Percentiles rank a stretch among this genome's conserved stretches.
These are phyloP conservation scores for Myxozyma nipponensis DNA, from an alignment of 805 yeast species.

Conservation along the genomic window DNA sequence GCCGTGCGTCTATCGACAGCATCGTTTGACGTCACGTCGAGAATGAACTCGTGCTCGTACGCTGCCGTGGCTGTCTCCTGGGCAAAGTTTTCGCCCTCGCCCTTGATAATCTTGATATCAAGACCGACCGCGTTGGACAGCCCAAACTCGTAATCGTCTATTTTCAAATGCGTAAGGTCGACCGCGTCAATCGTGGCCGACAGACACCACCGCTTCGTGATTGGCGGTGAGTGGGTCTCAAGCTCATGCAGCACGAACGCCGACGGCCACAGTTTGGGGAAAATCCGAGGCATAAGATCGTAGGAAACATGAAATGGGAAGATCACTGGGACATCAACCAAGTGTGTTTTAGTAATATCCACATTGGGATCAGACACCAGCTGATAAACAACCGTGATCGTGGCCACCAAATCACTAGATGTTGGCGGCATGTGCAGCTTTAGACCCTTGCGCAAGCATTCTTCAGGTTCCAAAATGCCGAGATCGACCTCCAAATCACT, in stretches of 20 bases:
- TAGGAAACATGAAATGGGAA: slow-evolving; percentile 39
- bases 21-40: slow-evolving; percentile 27
- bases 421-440: slow-evolving; percentile 13
- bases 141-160: slow-evolving; percentile 28
- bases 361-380: slow-evolving; percentile 23
- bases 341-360: slow-evolving; percentile 11
- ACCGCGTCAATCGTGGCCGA: slow-evolving; percentile 32
- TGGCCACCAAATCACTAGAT: slow-evolving; percentile 17
- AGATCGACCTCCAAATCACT: slow-evolving; percentile 1
- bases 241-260: slow-evolving; percentile 34
- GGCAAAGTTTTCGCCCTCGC: slow-evolving; percentile 1
- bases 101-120: slow-evolving; percentile 12
- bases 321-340: slow-evolving; percentile 32
- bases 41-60: slow-evolving; percentile 26
- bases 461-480: not conserved
- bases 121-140: slow-evolving; percentile 28
- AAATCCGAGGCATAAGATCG: slow-evolving; percentile 37
- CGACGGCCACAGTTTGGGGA: slow-evolving; percentile 39
- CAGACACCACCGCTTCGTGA: slow-evolving; percentile 38
- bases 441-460: not conserved
- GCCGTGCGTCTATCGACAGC: slow-evolving; percentile 24
- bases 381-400: slow-evolving; percentile 17
- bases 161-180: slow-evolving; percentile 28
- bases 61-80: slow-evolving; percentile 15
- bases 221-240: slow-evolving; percentile 32